Conservation (phyloP, 345 rosid species). For the Viola odorata region DNA sequence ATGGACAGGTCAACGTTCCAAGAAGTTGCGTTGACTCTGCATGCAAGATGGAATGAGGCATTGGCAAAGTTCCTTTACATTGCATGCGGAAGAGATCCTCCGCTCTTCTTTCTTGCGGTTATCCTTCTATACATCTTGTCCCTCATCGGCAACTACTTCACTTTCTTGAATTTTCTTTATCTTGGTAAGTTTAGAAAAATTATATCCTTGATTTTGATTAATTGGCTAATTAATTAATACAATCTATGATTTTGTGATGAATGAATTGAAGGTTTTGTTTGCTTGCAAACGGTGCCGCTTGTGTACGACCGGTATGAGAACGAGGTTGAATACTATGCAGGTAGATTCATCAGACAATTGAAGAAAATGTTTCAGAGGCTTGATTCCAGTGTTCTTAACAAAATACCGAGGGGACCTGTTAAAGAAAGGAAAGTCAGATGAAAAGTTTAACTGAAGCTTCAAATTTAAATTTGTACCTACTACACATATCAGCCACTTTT, state of each 20-base stretch:
- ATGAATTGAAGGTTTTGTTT: constrained; percentile 43
- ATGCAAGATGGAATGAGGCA: constrained; percentile 36
- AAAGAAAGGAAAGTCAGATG: constrained; percentile 49
- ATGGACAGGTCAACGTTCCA: constrained; percentile 38
- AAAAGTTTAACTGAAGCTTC: no score
- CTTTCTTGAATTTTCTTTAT: constrained; percentile 70
- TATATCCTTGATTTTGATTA: neutral
- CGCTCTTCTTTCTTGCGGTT: constrained; percentile 44
- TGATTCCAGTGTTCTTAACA: constrained; percentile 56
- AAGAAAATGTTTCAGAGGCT: constrained; percentile 42
- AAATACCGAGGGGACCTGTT: constrained; percentile 74
- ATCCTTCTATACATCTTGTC: constrained; percentile 53
- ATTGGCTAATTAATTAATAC: neutral
- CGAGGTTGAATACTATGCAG: constrained; percentile 48
- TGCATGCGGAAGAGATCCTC: constrained; percentile 62
- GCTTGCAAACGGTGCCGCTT: constrained; percentile 58
- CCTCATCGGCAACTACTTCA: constrained; percentile 61
- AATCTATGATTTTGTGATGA: neutral
- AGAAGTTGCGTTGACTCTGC: constrained; percentile 39
- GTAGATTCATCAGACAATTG: constrained; percentile 25
- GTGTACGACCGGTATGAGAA: constrained; percentile 55
- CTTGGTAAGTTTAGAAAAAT: constrained; percentile 41
- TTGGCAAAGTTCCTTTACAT: constrained; percentile 41
- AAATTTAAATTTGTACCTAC: no score
- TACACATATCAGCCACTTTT: no score